These are phyloP conservation scores for Hypoxylon sp. DNA, from an alignment of 2,329 filamentous ascomycete species.

Conservation along the genomic window DNA sequence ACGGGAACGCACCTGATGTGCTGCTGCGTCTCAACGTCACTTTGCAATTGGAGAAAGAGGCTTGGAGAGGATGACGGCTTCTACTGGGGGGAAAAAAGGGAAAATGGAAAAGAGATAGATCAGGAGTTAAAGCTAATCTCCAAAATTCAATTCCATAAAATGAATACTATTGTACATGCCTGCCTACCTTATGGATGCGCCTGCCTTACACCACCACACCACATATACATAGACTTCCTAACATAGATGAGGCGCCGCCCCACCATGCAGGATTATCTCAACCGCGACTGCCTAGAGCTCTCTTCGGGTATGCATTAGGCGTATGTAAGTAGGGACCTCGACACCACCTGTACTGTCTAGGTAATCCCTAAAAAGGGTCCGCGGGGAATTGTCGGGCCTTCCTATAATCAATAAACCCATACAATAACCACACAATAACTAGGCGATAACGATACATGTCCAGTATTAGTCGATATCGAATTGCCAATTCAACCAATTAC, in stretches of 20 bases:
- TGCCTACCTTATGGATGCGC: neutral
- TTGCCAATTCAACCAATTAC: constrained; percentile 14
- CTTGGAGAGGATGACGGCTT: constrained; percentile 4
- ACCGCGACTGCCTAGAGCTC: constrained; percentile 33
- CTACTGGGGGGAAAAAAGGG: neutral
- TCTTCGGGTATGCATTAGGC: neutral
- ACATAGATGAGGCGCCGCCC: constrained; percentile 17
- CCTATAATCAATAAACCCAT: constrained; percentile 2
- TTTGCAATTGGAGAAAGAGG: constrained; percentile 18
- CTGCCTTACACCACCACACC: too few species aligned
- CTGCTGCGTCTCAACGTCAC: constrained; percentile 33
- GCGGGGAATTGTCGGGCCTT: constrained; percentile 27
- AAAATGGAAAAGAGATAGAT: constrained; percentile 18
- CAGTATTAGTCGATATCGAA: constrained; percentile 6
- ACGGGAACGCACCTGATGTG: constrained; percentile 19
- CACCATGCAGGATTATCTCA: constrained; percentile 29
- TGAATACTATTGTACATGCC: constrained; percentile 4
- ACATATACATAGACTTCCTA: neutral
- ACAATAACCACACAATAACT: neutral
- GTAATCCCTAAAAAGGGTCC: neutral
- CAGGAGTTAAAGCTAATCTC: constrained; percentile 34
- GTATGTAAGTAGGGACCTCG: constrained; percentile 11
- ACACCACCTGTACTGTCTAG: neutral
- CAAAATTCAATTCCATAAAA: constrained; percentile 13
- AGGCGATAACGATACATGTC: neutral